These are phyloP conservation scores for Chaetothyriales sp. DNA, from an alignment of 2,329 filamentous ascomycete species.

Conservation along the genomic window DNA sequence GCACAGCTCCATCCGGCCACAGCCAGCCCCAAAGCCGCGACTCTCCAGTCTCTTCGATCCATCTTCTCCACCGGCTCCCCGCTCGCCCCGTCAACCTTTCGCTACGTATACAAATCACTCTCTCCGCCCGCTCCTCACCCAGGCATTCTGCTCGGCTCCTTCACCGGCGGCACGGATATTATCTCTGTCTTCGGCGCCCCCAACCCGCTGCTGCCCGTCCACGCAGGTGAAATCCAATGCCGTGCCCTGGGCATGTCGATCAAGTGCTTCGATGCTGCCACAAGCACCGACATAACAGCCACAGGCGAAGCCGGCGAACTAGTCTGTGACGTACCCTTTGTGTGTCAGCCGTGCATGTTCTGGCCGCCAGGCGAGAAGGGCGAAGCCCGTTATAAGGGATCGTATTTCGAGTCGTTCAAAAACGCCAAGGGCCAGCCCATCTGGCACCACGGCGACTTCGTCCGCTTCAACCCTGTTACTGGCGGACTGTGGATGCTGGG, in stretches of 20 bases:
- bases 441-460: slow-evolving; percentile 95
- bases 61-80: slow-evolving; percentile 93
- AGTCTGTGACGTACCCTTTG: slow-evolving; percentile 73
- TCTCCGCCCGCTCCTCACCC: slow-evolving; percentile 43
- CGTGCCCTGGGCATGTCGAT: slow-evolving; percentile 69
- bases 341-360: slow-evolving; percentile 80
- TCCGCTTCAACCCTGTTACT: slow-evolving; percentile 53
- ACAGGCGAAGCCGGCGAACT: slow-evolving; percentile 68
- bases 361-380: slow-evolving; percentile 53
- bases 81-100: slow-evolving; percentile 80
- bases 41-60: slow-evolving; percentile 47
- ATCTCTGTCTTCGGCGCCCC: slow-evolving; percentile 81
- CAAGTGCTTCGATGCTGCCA: slow-evolving; percentile 27
- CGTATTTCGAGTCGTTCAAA: slow-evolving; percentile 77
- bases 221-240: slow-evolving; percentile 61
- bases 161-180: slow-evolving; percentile 93
- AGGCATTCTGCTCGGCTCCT: slow-evolving; percentile 73
- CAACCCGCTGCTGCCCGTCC: slow-evolving; percentile 58
- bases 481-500: slow-evolving; percentile 82
- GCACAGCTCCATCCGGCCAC: slow-evolving; percentile 47
- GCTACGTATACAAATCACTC: slow-evolving; percentile 62
- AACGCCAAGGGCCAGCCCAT: slow-evolving; percentile 29
- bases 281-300: slow-evolving; percentile 42
- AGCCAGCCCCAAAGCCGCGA: slow-evolving; percentile 29
- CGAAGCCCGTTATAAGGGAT: slow-evolving; percentile 59